A percentile compares a stretch with the other conserved stretches of the same genome.
These are phyloP conservation scores for Escovopsis sp. DNA, from an alignment of 2,329 filamentous ascomycete species.

Conservation along the genomic window DNA sequence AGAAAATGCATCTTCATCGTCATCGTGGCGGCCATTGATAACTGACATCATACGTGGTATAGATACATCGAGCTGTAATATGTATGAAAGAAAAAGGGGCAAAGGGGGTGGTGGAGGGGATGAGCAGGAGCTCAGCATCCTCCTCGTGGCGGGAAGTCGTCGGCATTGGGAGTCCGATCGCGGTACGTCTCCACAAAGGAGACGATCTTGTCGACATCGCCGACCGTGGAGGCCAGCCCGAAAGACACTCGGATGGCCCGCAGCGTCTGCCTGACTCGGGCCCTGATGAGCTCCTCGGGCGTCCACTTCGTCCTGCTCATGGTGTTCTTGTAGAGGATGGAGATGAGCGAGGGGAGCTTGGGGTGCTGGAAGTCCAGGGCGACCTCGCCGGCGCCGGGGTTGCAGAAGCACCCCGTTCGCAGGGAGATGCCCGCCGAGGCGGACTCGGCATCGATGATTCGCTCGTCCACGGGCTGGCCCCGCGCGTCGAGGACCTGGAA, in stretches of 20 bases:
- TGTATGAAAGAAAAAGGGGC: too few relatives aligned
- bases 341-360: not conserved
- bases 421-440: slow-evolving; percentile 21
- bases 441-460: slow-evolving; percentile 20
- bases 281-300: slow-evolving; percentile 11
- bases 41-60: too few relatives aligned
- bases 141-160: not conserved
- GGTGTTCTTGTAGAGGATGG: not conserved
- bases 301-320: not conserved
- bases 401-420: slow-evolving; percentile 28
- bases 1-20: too few relatives aligned
- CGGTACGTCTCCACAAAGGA: slow-evolving; percentile 19
- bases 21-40: too few relatives aligned
- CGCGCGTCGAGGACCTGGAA: slow-evolving; percentile 23
- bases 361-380: slow-evolving; percentile 15
- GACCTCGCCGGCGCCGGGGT: slow-evolving; percentile 24
- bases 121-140: not conserved
- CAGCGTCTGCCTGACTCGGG: slow-evolving; percentile 6
- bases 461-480: slow-evolving; percentile 21
- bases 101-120: too few relatives aligned
- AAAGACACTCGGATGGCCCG: slow-evolving; percentile 23
- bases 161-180: slow-evolving; percentile 11
- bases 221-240: slow-evolving; percentile 20
- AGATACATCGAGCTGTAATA: too few relatives aligned
- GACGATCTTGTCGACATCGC: slow-evolving; percentile 22